Conservation (phyloP, 2,329 filamentous ascomycete species). For the Blumeria graminis region DNA sequence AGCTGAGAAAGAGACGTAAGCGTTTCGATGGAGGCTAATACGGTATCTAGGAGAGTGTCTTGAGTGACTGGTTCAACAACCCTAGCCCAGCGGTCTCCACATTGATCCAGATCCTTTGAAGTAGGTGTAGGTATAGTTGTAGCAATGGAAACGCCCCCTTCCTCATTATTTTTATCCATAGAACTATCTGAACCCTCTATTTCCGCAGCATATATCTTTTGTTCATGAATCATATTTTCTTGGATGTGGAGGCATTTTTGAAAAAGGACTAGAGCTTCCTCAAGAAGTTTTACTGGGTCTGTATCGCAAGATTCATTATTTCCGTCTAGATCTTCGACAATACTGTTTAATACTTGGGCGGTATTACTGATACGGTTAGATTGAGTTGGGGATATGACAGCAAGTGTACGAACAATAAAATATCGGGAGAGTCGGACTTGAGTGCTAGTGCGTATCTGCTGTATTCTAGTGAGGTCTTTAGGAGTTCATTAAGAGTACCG, state of each 20-base stretch:
- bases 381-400: background rate
- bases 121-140: conserved; percentile 3
- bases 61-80: conserved; percentile 43
- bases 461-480: conserved; percentile 35
- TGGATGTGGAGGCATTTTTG: conserved; percentile 29
- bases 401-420: conserved; percentile 25
- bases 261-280: conserved; percentile 37
- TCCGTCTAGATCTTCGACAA: conserved; percentile 33
- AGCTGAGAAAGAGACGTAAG: conserved; percentile 27
- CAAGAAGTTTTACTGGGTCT: conserved; percentile 24
- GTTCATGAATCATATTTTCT: conserved; percentile 14
- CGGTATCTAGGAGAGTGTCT: conserved; percentile 40
- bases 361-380: conserved; percentile 25
- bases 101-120: conserved; percentile 19
- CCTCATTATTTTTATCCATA: conserved; percentile 16
- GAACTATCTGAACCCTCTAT: conserved; percentile 6
- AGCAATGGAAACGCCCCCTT: conserved; percentile 13
- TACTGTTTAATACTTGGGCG: conserved; percentile 40
- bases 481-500: conserved; percentile 24
- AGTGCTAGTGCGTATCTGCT: conserved; percentile 36
- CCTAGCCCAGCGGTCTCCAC: conserved; percentile 36
- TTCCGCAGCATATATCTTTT: conserved; percentile 7
- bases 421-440: conserved; percentile 38
- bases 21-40: conserved; percentile 35
- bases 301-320: conserved; percentile 15